A percentile compares a stretch with the other conserved stretches of the same genome.
Evolutionary conservation across 768 basidiomycete genomes (phyloP).

Genomic region (Tulasnella sp.): DNA sequence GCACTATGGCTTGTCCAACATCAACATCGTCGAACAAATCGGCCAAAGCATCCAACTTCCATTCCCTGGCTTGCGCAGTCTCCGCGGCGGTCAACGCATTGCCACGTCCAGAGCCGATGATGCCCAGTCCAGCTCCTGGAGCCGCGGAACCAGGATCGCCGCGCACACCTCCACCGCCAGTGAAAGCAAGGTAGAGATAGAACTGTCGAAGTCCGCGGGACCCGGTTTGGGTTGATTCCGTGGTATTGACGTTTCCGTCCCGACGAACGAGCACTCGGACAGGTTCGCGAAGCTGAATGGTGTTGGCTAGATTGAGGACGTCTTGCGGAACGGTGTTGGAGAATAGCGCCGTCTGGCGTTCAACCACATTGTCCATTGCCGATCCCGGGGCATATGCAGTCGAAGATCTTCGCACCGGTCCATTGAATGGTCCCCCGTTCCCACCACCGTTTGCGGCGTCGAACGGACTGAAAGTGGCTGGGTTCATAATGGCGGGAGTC

Average conservation of each 20-base stretch:
- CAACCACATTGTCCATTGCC: constrained; percentile 35
- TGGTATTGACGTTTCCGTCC: constrained; percentile 64
- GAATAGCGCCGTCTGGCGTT: constrained; percentile 88
- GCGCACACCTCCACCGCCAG: constrained; percentile 48
- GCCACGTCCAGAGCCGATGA: constrained; percentile 80
- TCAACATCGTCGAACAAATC: constrained; percentile 86
- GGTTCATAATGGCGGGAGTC: neutral
- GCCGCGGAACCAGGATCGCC: constrained; percentile 42
- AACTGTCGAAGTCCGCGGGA: constrained; percentile 86
- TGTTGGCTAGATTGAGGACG: constrained; percentile 87
- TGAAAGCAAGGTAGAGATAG: constrained; percentile 93
- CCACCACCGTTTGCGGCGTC: constrained; percentile 11
- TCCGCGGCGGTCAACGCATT: constrained; percentile 48
- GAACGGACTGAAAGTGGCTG: constrained; percentile 19
- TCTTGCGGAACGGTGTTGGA: constrained; percentile 98
- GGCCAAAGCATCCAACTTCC: constrained; percentile 87
- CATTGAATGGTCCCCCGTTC: constrained; percentile 7
- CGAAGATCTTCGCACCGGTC: constrained; percentile 26
- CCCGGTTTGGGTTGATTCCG: constrained; percentile 41
- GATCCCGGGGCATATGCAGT: constrained; percentile 22
- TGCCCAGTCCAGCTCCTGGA: constrained; percentile 57
- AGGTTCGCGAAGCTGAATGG: constrained; percentile 89
- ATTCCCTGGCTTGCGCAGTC: constrained; percentile 76
- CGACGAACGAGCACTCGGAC: constrained; percentile 95
- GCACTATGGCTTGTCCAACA: constrained; percentile 58